Conservation (phyloP, 257 asterid species). For the Solanum bulbocastanum region DNA sequence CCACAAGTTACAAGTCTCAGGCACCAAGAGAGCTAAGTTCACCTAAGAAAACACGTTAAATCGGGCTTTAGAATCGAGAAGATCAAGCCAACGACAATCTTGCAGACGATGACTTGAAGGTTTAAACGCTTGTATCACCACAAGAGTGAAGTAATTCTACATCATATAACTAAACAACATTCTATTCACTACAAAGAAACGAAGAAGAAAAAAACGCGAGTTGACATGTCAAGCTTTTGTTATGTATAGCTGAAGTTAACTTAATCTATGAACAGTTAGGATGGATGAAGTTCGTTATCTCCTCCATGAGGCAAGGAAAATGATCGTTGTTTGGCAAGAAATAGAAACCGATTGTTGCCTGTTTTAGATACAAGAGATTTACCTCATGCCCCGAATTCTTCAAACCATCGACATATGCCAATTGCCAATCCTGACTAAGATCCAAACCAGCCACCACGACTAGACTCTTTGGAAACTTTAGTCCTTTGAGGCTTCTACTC, state of each 20-base stretch:
- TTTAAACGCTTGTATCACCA: not conserved
- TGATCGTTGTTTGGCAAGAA: constrained; percentile 80
- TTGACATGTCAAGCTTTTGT: constrained; percentile 5
- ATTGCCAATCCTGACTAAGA: constrained; percentile 77
- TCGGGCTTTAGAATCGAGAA: not conserved
- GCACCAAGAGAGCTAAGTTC: not conserved
- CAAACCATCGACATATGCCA: constrained; percentile 59
- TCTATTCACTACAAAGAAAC: not conserved
- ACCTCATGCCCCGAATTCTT: constrained; percentile 37
- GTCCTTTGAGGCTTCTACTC: constrained; percentile 28
- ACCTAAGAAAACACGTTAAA: not conserved
- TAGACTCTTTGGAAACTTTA: constrained; percentile 47
- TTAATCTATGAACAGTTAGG: constrained; percentile 3
- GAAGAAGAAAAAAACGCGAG: not conserved
- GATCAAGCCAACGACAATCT: not conserved
- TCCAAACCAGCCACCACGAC: constrained; percentile 86
- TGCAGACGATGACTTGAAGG: not conserved
- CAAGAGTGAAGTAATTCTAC: not conserved
- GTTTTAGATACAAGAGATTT: constrained; percentile 37
- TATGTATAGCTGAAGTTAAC: constrained; percentile 3
- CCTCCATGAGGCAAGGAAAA: constrained; percentile 56
- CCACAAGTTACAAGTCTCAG: not conserved
- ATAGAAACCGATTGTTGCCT: constrained; percentile 82
- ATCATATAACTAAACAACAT: constrained; percentile 8
- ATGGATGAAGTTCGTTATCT: constrained; percentile 28